Conservation (phyloP, 2,329 filamentous ascomycete genomes). For the Xylariaceae sp. region DNA sequence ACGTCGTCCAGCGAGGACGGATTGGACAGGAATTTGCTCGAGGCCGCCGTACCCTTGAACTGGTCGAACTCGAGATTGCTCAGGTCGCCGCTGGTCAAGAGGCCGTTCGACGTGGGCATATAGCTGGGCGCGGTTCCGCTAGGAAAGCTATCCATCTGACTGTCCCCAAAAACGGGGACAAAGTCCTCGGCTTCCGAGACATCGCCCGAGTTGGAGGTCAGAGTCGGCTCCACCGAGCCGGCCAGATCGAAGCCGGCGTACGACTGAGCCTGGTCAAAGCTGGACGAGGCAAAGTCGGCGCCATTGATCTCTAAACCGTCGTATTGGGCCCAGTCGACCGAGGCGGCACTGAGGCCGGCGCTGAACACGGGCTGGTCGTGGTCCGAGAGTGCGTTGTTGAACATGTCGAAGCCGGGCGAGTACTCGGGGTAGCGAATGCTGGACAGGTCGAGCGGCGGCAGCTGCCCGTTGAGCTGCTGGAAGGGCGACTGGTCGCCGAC, state of each 20-base stretch:
- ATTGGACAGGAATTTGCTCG: slow-evolving; percentile 36
- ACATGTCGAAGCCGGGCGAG: slow-evolving; percentile 44
- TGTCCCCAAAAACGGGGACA: slow-evolving; percentile 32
- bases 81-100: slow-evolving; percentile 38
- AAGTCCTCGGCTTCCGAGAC: slow-evolving; percentile 61
- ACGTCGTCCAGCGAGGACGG: slow-evolving; percentile 31
- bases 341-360: slow-evolving; percentile 51
- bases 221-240: slow-evolving; percentile 42
- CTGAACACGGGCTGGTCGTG: slow-evolving; percentile 54
- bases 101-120: slow-evolving; percentile 33
- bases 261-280: slow-evolving; percentile 25
- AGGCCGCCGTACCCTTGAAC: slow-evolving; percentile 42
- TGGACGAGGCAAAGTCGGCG: slow-evolving; percentile 23
- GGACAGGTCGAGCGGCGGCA: slow-evolving; percentile 54
- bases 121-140: slow-evolving; percentile 41
- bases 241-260: slow-evolving; percentile 42
- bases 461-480: slow-evolving; percentile 42
- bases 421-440: slow-evolving; percentile 44
- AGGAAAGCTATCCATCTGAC: slow-evolving; percentile 40
- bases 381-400: slow-evolving; percentile 41
- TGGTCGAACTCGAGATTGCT: slow-evolving; percentile 47
- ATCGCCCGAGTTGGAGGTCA: slow-evolving; percentile 56
- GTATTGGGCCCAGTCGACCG: slow-evolving; percentile 47
- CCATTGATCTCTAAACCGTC: slow-evolving; percentile 39
- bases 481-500: slow-evolving; percentile 41